Base-by-base conservation (phyloP, 2,329 filamentous ascomycete genomes). In the Pseudofabraea citricarpa region DNA sequence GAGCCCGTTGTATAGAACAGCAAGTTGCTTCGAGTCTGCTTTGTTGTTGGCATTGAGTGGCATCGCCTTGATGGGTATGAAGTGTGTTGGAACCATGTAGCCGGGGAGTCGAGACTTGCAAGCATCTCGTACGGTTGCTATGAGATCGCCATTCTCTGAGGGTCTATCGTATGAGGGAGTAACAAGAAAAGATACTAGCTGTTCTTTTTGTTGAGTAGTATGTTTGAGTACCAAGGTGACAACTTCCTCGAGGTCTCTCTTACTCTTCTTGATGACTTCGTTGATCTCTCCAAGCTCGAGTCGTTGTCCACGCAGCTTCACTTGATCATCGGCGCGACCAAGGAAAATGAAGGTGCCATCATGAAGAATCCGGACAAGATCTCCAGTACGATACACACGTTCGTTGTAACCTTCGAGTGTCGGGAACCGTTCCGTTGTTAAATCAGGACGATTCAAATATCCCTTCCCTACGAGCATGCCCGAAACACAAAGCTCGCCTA, bases 221-320 rank as follows among this genome's bases (percentile, higher is more conserved):
- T 89, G 84, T 45, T 83, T 85, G 3, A 85, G 65, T 1, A 96
- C 87, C 12, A 94, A 67, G 0, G 90, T 94, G 2, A 61, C 81
- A 0, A 87, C 81, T 53, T 95, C 87, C 12, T 75, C 69, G 7
- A 93, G 66, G 1, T 67, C 67, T 0, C 62, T 49, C 0, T 79
- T 72, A 0, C 77, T 76, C 16, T 79, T 80, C 24, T 80, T 81
- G 54, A 95, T 88, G 7, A 85, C 79, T 38, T 90, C 83, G 54
- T 95, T 93, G 62, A 96, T 95, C 66, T 97, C 90, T 1, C 85
- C 87, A 47, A 95, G 85, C 57, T 97, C 91, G 1, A 97, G 74
- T 12, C 90, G 75, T 61, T 96, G 90, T 0, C 90, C 90, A 9
- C 91, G 81, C 3, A 96, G 74, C 61, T 97, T 97, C 49, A 95